Evolutionary conservation across 805 yeast genomes (phyloP), one percentile per base, ranked within the genome.

Genomic region (Candida germanica): DNA sequence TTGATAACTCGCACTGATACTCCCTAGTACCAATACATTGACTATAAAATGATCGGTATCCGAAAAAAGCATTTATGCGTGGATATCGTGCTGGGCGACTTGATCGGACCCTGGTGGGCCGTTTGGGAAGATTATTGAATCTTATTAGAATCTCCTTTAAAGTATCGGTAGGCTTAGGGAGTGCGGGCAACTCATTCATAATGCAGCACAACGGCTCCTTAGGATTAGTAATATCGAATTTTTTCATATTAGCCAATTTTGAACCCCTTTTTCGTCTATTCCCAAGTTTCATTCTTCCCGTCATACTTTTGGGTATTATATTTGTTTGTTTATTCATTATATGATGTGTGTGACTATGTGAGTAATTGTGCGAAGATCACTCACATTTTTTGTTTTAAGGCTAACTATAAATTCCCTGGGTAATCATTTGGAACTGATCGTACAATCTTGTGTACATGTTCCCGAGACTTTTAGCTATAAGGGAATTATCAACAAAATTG

Each of bases 401-500:
- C 16, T 23, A 34, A 21, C 14, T 10, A 58, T 87, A 93, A 18
- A 93, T 93, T 29, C 98, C 98, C 64, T 93, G 98, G 0, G 98
- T 89, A 32, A 88, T 64, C 58, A 93, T 66, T 61, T 93, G 98
- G 66, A 85, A 93, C 57, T 91, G 98, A 57, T 93, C 98, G 54
- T 93, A 93, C 21, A 93, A 66, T 47, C 96, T 71, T 1, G 98
- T 93, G 64, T 88, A 93, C 46, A 86, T 74, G 52, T 93, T 87
- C 9, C 95, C 94, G 39, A 83, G 51, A 50, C 96, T 86, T 60
- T 84, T 89, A 25, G 77, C 84, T 19, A 93, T 82, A 48, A 93
- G 64, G 2, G 71, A 64, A 39, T 67, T 77, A 38, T 87, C 98
- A 12, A 93, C 96, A 58, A 83, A 89, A 1, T 64, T 63, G 46